Base-by-base conservation (phyloP, 768 basidiomycete species). In the Kwoniella dejecticola region DNA sequence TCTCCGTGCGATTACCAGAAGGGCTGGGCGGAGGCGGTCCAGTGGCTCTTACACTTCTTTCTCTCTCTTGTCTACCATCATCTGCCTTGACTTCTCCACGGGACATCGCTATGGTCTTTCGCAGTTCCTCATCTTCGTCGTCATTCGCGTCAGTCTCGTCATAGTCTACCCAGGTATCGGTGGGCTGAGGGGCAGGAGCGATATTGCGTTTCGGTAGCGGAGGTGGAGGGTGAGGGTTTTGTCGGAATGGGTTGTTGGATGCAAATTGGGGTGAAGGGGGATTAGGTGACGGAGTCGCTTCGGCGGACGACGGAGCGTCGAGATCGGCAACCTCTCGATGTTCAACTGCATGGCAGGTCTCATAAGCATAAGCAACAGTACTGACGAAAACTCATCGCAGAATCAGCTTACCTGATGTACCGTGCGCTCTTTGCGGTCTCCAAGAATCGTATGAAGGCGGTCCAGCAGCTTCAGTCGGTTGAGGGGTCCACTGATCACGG, bases 21-120 rank as follows among this genome's bases (percentile, higher is more conserved):
- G 72, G 72, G 44, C 68, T 69, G 4, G 72, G 72, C 6, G 72
- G 72, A 6, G 72, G 72, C 11, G 63, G 68, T 12, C 67, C 68
- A 29, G 49, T 59, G 13, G 72, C 72, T 49, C 72, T 52, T 3
- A 71, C 59, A 24, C 64, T 67, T 30, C 72, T 57, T 53, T 71
- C 72, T 41, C 72, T 58, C 6, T 66, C 36, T 50, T 57, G 29
- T 42, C 69, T 27, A 17, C 44, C 55, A 5, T 59, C 56, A 29
- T 48, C 42, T 48, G 48, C 61, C 21, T 56, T 41, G 17, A 11
- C 48, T 30, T 19, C 27, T 29, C 46, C 24, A 26, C 62, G 49
- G 15, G 67, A 69, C 17, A 74, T 19, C 3, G 46, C 57, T 3
- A 74, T 50, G 10, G 70, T 70, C 19, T 57, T 41, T 26, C 57